Evolutionary conservation across 2,329 filamentous ascomycete species (phyloP).

Genomic region (Microcera coccophila): DNA sequence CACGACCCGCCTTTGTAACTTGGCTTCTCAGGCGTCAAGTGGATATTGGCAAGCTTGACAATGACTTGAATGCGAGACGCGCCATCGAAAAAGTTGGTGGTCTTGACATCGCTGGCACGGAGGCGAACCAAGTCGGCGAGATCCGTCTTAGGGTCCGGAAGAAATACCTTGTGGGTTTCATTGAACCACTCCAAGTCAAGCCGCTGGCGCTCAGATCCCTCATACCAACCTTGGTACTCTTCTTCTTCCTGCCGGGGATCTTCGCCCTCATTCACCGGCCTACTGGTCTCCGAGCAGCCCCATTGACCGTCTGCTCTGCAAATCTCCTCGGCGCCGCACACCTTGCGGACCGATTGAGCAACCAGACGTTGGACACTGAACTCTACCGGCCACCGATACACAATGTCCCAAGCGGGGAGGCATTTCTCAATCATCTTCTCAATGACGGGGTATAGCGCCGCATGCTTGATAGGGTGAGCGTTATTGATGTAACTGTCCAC

Average conservation of each 20-base stretch:
- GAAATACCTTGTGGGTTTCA: conserved; percentile 20
- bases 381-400: conserved; percentile 31
- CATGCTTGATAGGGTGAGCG: conserved; percentile 42
- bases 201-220: conserved; percentile 16
- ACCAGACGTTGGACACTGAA: conserved; percentile 26
- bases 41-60: conserved; percentile 59
- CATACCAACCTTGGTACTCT: conserved; percentile 11
- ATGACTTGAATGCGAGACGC: conserved; percentile 53
- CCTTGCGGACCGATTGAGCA: conserved; percentile 3
- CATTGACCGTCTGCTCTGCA: conserved; percentile 9
- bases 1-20: conserved; percentile 50
- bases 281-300: conserved; percentile 14
- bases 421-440: conserved; percentile 39
- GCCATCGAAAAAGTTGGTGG: conserved; percentile 28
- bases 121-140: conserved; percentile 6
- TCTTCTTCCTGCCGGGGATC: conserved; percentile 15
- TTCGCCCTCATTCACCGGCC: conserved; percentile 27
- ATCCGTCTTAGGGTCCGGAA: conserved; percentile 13
- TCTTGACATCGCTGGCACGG: conserved; percentile 22
- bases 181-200: conserved; percentile 29
- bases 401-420: conserved; percentile 45
- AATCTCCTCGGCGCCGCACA: conserved; percentile 18
- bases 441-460: conserved; percentile 37
- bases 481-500: conserved; percentile 54
- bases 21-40: conserved; percentile 56